A percentile compares a stretch with the other conserved stretches of the same genome.
Evolutionary conservation across 768 basidiomycete species (phyloP).

Genomic region (Suillus luteus): DNA sequence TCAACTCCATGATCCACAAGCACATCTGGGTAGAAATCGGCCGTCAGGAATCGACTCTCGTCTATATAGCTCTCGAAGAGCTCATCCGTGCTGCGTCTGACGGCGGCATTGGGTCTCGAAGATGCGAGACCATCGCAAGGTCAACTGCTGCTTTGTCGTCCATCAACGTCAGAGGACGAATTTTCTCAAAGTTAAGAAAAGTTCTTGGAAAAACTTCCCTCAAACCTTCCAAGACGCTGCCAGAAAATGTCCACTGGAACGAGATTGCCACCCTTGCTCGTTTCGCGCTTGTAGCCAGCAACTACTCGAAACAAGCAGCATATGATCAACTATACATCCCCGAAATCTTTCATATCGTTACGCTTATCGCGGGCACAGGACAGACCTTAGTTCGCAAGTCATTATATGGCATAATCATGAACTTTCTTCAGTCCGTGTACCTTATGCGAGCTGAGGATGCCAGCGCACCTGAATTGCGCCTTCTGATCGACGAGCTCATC

Average conservation of each 20-base stretch:
- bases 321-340: constrained; percentile 81
- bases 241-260: constrained; percentile 75
- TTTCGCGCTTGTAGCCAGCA: constrained; percentile 70
- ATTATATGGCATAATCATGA: constrained; percentile 79
- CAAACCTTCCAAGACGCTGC: constrained; percentile 60
- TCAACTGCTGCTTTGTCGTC: constrained; percentile 75
- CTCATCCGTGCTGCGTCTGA: constrained; percentile 82
- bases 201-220: constrained; percentile 73
- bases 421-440: constrained; percentile 78
- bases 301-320: constrained; percentile 60
- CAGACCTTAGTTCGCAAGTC: constrained; percentile 74
- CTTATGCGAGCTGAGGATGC: constrained; percentile 59
- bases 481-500: constrained; percentile 62
- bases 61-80: constrained; percentile 79
- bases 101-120: constrained; percentile 71
- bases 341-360: constrained; percentile 79
- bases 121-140: constrained; percentile 76
- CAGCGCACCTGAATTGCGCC: constrained; percentile 57
- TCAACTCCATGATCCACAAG: constrained; percentile 66
- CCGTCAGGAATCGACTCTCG: constrained; percentile 62
- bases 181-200: constrained; percentile 80
- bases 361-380: constrained; percentile 76
- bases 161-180: constrained; percentile 74
- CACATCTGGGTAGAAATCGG: constrained; percentile 79
- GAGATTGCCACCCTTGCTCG: constrained; percentile 82